Percentiles rank a stretch among this genome's conserved stretches.
These are phyloP conservation scores for Jasminum sambac DNA, from an alignment of 257 asterid genomes.

Conservation along the genomic window DNA sequence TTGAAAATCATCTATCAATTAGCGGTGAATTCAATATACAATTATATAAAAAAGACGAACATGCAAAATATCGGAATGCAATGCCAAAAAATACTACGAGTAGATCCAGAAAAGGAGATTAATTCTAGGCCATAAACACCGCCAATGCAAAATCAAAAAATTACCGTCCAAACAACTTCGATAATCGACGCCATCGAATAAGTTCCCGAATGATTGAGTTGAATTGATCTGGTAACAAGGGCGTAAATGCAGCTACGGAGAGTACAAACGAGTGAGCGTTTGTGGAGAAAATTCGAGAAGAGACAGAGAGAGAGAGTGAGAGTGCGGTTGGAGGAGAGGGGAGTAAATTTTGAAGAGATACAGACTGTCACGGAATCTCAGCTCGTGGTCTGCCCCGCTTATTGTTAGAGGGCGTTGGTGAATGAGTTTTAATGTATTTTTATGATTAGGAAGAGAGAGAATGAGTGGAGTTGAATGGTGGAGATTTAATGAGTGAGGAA, in stretches of 20 bases:
- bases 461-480: no score
- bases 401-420: neutral
- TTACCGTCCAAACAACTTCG: conserved; percentile 60
- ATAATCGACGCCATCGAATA: conserved; percentile 34
- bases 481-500: no score
- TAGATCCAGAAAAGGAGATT: conserved; percentile 1
- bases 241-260: neutral
- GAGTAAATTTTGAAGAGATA: conserved; percentile 25
- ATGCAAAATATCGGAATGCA: neutral
- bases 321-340: neutral
- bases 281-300: neutral
- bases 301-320: neutral
- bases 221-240: neutral
- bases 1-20: neutral
- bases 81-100: neutral
- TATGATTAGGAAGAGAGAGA: no score
- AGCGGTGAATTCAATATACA: neutral
- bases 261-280: conserved; percentile 5
- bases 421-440: no score
- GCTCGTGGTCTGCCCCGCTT: conserved; percentile 33
- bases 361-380: conserved; percentile 50
- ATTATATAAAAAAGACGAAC: neutral
- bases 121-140: neutral
- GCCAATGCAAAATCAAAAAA: conserved; percentile 6
- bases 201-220: neutral